These are phyloP conservation scores for Ophidiomyces ophidiicola DNA, from an alignment of 2,329 filamentous ascomycete species.

Conservation along the genomic window DNA sequence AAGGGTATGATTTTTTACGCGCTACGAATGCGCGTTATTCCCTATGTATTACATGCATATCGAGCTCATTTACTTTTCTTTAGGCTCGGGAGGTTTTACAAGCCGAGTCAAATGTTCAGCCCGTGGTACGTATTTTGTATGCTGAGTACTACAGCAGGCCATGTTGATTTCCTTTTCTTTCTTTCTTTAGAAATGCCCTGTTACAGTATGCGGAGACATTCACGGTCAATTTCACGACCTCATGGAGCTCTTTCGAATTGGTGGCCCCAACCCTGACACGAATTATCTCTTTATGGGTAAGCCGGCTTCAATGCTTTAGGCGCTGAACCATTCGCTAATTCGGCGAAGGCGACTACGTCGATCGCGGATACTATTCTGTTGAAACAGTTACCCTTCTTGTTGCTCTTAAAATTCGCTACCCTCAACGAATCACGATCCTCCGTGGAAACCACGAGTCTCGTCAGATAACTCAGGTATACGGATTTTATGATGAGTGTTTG, in stretches of 20 bases:
- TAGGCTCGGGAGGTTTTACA: constrained; percentile 92
- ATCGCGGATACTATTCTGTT: constrained; percentile 61
- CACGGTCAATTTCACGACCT: constrained; percentile 98
- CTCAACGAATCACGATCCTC: constrained; percentile 59
- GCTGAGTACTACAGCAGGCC: neutral
- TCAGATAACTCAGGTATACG: constrained; percentile 67
- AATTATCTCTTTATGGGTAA: constrained; percentile 94
- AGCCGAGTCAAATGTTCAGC: constrained; percentile 97
- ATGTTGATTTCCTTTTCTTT: neutral
- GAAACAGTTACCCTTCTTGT: constrained; percentile 62
- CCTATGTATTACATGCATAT: neutral
- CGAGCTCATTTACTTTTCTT: constrained; percentile 16
- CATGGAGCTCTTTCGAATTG: constrained; percentile 89
- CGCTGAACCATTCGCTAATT: constrained; percentile 50
- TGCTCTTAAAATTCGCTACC: constrained; percentile 56
- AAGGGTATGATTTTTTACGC: constrained; percentile 53
- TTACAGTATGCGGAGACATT: constrained; percentile 95
- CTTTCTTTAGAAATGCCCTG: constrained; percentile 41
- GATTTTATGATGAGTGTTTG: constrained; percentile 66
- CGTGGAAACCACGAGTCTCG: constrained; percentile 65
- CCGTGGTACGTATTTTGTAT: constrained; percentile 57
- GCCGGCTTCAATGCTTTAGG: constrained; percentile 13
- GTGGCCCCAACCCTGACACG: constrained; percentile 85
- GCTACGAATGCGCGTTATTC: neutral
- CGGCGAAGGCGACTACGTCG: constrained; percentile 59